Evolutionary conservation across 345 rosid species (phyloP).

Genomic region (Erucastrum elatum): DNA sequence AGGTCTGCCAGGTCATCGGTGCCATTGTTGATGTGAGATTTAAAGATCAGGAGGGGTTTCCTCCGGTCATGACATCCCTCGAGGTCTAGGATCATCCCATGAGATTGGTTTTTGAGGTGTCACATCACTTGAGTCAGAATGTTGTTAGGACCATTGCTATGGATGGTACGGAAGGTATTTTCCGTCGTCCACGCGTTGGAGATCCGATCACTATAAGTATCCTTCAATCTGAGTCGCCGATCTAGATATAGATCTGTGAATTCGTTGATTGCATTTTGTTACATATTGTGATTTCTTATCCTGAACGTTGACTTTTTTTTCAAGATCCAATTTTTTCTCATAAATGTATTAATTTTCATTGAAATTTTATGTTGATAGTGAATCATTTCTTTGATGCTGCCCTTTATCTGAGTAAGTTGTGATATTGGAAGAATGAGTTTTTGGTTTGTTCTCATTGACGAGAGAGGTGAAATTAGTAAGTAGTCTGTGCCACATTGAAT

Average conservation of each 20-base stretch:
- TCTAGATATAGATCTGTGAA: slow-evolving; percentile 23
- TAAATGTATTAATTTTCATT: no score
- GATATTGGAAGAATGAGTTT: no score
- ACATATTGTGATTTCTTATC: no score
- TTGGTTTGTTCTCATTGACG: slow-evolving; percentile 71
- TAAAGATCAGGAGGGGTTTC: slow-evolving; percentile 72
- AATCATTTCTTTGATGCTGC: no score
- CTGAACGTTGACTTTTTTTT: no score
- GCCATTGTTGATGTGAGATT: slow-evolving; percentile 95
- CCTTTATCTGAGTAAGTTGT: no score
- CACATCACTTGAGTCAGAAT: slow-evolving; percentile 92
- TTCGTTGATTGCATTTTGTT: no score
- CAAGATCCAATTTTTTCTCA: no score
- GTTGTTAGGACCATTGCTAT: slow-evolving; percentile 75
- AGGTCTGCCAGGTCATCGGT: slow-evolving; percentile 92
- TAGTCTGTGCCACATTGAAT: background rate
- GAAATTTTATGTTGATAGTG: no score
- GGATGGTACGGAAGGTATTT: slow-evolving; percentile 86
- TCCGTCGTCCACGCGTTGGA: slow-evolving; percentile 79
- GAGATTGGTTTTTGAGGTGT: slow-evolving; percentile 87
- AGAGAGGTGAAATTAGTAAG: slow-evolving; percentile 87
- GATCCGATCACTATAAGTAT: slow-evolving; percentile 85
- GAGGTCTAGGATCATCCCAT: slow-evolving; percentile 71
- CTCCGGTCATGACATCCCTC: slow-evolving; percentile 94
- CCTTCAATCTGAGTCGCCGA: background rate